Percentiles rank a stretch among this genome's conserved stretches.
Evolutionary conservation across 106 monocot genomes (phyloP).

Genomic region (Allium fistulosum): DNA sequence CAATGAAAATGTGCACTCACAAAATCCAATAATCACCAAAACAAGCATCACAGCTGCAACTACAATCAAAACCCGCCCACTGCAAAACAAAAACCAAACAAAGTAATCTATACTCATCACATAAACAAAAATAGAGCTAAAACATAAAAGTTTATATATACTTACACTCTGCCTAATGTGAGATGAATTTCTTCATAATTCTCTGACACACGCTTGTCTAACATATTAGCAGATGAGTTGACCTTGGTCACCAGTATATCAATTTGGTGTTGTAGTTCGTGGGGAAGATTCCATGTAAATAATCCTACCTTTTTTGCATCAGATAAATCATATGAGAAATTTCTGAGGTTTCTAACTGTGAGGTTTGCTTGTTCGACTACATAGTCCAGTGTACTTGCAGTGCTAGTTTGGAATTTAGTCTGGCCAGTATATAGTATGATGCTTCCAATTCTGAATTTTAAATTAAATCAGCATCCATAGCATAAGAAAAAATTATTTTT

Average conservation of each 20-base stretch:
- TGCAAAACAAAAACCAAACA: constrained; percentile 14
- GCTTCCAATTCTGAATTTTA: constrained; percentile 47
- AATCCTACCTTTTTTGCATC: constrained; percentile 60
- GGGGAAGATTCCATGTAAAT: constrained; percentile 38
- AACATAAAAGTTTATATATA: background rate
- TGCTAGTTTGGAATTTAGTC: constrained; percentile 71
- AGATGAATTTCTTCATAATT: constrained; percentile 58
- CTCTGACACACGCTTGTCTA: constrained; percentile 26
- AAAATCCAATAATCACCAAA: constrained; percentile 87
- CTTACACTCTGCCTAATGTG: constrained; percentile 57
- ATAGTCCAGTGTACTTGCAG: constrained; percentile 51
- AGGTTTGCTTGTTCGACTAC: constrained; percentile 58
- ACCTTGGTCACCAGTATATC: constrained; percentile 47
- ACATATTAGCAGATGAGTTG: constrained; percentile 48
- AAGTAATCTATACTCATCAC: background rate
- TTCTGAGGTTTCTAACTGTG: constrained; percentile 65
- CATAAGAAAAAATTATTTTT: too few species aligned
- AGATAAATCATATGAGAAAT: constrained; percentile 56
- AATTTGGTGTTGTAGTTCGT: constrained; percentile 46
- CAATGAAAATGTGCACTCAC: constrained; percentile 33
- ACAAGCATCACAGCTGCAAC: constrained; percentile 80
- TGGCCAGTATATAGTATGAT: constrained; percentile 63
- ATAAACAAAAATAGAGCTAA: background rate
- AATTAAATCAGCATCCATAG: background rate
- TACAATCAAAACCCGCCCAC: constrained; percentile 42